Evolutionary conservation across 2,329 filamentous ascomycete genomes (phyloP).

Genomic region (Claviceps paspali): DNA sequence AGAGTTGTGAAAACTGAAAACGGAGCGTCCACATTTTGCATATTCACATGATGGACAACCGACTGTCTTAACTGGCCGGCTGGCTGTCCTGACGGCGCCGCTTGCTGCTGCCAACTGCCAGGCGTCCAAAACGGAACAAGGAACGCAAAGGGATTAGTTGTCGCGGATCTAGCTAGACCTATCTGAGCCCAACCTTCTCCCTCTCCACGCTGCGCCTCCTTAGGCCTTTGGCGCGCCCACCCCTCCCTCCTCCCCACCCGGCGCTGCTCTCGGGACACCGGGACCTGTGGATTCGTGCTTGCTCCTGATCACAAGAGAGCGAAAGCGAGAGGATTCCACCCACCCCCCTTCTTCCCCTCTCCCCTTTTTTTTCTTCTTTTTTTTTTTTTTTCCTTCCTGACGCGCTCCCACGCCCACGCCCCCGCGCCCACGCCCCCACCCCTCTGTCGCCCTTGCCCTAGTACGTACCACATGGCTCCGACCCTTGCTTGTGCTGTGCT

Average conservation of each 20-base stretch:
- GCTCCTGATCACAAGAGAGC: conserved; percentile 4
- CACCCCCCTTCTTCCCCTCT: too few species aligned
- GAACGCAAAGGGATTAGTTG: neutral
- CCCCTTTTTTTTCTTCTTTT: too few species aligned
- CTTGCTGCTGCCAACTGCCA: neutral
- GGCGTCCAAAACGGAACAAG: neutral
- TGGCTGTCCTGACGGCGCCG: too few species aligned
- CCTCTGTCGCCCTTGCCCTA: neutral
- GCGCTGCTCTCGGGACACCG: neutral
- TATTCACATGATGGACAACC: conserved; percentile 5
- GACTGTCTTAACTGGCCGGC: too few species aligned
- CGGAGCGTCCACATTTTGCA: too few species aligned
- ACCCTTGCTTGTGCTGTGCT: conserved; percentile 5
- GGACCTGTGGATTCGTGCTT: neutral
- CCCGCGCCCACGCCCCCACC: neutral
- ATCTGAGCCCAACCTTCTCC: neutral
- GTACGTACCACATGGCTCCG: conserved; percentile 6
- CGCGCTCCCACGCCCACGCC: neutral
- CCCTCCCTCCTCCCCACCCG: neutral
- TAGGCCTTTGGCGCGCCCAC: too few species aligned
- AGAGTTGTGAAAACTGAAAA: too few species aligned
- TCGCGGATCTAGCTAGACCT: neutral
- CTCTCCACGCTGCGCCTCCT: too few species aligned
- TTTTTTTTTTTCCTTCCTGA: too few species aligned
- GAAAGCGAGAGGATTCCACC: too few species aligned